Percentiles rank a stretch among this genome's conserved stretches.
Conservation (phyloP, 1,284 basidiomycete species). For the Gomphus bonarii region DNA sequence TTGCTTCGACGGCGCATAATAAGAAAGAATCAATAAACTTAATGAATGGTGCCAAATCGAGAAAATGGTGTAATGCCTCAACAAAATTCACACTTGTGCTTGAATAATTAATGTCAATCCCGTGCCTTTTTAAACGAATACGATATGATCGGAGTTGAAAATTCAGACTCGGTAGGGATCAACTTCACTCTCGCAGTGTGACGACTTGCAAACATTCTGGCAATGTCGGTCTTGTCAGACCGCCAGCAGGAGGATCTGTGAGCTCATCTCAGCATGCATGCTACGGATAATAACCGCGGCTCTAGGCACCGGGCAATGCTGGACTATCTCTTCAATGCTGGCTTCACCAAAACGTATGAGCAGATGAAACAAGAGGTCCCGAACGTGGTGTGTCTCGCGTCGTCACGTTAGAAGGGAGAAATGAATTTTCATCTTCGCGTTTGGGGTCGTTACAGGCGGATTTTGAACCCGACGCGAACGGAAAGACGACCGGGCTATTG, state of each 20-base stretch:
- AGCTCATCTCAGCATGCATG: slow-evolving; percentile 23
- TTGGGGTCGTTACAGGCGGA: slow-evolving; percentile 26
- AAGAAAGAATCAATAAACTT: too few relatives aligned
- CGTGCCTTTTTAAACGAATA: not conserved
- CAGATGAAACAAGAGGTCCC: not conserved
- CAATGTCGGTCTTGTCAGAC: slow-evolving; percentile 44
- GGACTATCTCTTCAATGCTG: slow-evolving; percentile 61
- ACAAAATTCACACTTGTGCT: too few relatives aligned
- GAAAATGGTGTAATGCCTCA: too few relatives aligned
- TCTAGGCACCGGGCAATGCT: slow-evolving; percentile 81
- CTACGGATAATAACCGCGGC: not conserved
- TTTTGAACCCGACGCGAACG: slow-evolving; percentile 76
- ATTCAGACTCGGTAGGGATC: not conserved
- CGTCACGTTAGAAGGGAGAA: not conserved
- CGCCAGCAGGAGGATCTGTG: slow-evolving; percentile 79
- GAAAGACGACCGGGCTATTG: slow-evolving; percentile 73
- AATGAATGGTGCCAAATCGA: too few relatives aligned
- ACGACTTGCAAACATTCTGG: slow-evolving; percentile 1
- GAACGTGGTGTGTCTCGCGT: not conserved
- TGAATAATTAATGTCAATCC: too few relatives aligned
- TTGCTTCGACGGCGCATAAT: too few relatives aligned
- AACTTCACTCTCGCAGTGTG: not conserved
- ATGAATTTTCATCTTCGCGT: not conserved
- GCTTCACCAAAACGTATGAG: slow-evolving; percentile 40
- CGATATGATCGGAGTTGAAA: not conserved